These are phyloP conservation scores for Aegle marmelos DNA, from an alignment of 345 rosid species.

Conservation along the genomic window DNA sequence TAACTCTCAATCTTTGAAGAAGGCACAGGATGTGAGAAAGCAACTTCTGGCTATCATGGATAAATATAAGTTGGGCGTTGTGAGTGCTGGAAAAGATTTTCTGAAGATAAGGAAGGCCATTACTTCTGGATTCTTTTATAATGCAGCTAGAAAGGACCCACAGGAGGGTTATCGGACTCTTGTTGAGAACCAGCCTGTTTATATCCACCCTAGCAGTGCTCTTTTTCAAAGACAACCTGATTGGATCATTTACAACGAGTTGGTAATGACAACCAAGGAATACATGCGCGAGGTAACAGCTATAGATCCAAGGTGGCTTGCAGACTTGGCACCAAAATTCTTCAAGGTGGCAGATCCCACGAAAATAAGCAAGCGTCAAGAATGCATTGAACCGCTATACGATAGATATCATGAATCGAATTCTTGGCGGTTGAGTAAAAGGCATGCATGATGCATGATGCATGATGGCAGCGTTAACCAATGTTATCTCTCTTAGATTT, in stretches of 20 bases:
- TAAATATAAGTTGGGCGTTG: constrained; percentile 77
- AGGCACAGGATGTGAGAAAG: constrained; percentile 84
- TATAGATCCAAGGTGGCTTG: constrained; percentile 89
- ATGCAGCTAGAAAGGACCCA: constrained; percentile 79
- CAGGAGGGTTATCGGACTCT: constrained; percentile 80
- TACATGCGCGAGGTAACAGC: constrained; percentile 86
- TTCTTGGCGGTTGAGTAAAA: constrained; percentile 80
- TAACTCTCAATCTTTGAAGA: constrained; percentile 69
- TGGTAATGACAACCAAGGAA: constrained; percentile 91
- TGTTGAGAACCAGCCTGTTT: constrained; percentile 81
- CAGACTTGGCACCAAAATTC: constrained; percentile 83
- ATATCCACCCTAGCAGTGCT: constrained; percentile 89
- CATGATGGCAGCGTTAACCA: background rate
- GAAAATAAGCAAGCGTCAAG: constrained; percentile 82
- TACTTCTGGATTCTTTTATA: constrained; percentile 87
- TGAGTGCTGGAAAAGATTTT: constrained; percentile 76
- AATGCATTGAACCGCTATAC: constrained; percentile 76
- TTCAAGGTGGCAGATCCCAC: constrained; percentile 80
- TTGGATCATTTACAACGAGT: constrained; percentile 91
- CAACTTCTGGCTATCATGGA: constrained; percentile 90
- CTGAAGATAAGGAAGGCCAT: constrained; percentile 81
- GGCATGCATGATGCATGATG: constrained; percentile 70
- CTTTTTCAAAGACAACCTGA: constrained; percentile 94
- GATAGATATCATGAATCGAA: constrained; percentile 85
- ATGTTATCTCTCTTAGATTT: background rate